phyloP scores from a whole-genome alignment of 768 basidiomycete species.

The Lyophyllum semitale region DNA sequence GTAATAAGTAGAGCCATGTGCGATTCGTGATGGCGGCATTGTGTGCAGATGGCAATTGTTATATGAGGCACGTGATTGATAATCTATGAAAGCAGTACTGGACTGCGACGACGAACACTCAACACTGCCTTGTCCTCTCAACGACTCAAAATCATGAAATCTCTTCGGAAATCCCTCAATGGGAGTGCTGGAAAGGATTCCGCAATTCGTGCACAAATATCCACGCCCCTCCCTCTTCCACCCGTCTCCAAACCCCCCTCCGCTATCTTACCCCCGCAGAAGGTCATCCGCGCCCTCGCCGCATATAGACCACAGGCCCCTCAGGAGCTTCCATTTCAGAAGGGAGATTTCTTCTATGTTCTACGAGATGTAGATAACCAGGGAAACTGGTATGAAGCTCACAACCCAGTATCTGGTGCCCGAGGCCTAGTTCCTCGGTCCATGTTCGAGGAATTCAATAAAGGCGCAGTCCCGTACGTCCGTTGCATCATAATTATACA shows the following conservation, averaged over 20 bases:
- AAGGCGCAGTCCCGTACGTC: constrained; percentile 65
- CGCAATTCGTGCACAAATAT: constrained; percentile 58
- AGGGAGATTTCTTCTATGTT: constrained; percentile 98
- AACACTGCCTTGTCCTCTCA: constrained; percentile 14
- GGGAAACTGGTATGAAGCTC: constrained; percentile 85
- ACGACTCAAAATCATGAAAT: constrained; percentile 60
- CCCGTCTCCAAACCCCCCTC: constrained; percentile 69
- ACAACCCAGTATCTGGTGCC: constrained; percentile 90
- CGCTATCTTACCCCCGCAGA: constrained; percentile 83
- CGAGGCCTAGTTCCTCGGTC: constrained; percentile 87
- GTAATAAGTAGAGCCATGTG: no score
- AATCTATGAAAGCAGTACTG: constrained; percentile 18
- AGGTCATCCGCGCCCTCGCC: constrained; percentile 87
- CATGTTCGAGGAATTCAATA: constrained; percentile 90
- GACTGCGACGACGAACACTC: constrained; percentile 28
- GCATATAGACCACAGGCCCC: constrained; percentile 70
- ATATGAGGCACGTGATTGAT: constrained; percentile 20
- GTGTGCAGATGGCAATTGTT: constrained; percentile 15
- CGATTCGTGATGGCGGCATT: constrained; percentile 4
- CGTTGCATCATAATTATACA: not conserved
- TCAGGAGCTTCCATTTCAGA: constrained; percentile 85
- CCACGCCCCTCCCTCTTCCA: constrained; percentile 68
- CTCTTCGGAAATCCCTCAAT: constrained; percentile 80
- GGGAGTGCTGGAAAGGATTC: constrained; percentile 62
- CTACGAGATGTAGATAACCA: constrained; percentile 65